Conservation (phyloP, 2,329 filamentous ascomycete species). For the Xylariales sp. region DNA sequence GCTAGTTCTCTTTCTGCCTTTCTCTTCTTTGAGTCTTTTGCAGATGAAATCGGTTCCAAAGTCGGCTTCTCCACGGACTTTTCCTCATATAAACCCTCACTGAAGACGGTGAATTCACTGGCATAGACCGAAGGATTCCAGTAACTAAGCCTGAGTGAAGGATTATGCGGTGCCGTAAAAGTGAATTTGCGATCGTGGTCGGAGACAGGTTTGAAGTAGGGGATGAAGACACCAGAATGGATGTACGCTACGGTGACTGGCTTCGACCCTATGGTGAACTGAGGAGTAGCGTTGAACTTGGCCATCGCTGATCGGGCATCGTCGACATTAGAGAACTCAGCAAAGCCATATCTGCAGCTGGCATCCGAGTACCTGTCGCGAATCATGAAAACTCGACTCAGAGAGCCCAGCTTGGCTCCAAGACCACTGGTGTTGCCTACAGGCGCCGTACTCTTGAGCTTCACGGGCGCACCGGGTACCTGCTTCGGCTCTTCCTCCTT, state of each 20-base stretch:
- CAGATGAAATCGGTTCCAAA: conserved; percentile 27
- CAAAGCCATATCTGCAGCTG: conserved; percentile 79
- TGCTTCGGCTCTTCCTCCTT: conserved; percentile 48
- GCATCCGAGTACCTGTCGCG: conserved; percentile 67
- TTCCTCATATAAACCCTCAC: conserved; percentile 38
- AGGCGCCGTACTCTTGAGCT: conserved; percentile 56
- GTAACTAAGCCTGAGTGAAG: conserved; percentile 64
- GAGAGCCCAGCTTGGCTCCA: conserved; percentile 68
- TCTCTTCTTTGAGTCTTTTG: conserved; percentile 29
- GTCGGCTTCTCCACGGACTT: conserved; percentile 34
- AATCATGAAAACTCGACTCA: conserved; percentile 72
- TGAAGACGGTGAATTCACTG: conserved; percentile 57
- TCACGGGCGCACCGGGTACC: conserved; percentile 40
- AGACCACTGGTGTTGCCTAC: conserved; percentile 52
- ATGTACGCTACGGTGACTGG: conserved; percentile 70
- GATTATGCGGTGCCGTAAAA: conserved; percentile 67
- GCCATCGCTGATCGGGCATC: conserved; percentile 71
- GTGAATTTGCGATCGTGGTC: conserved; percentile 58
- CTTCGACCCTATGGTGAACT: conserved; percentile 73
- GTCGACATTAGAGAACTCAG: conserved; percentile 71
- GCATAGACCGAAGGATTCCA: conserved; percentile 73
- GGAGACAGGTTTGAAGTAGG: conserved; percentile 55
- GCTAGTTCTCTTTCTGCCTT: conserved; percentile 45
- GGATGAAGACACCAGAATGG: conserved; percentile 80
- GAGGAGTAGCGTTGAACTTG: conserved; percentile 66